Evolutionary conservation across 768 basidiomycete species (phyloP), one percentile per base, ranked within the genome.

Genomic region (Phaffia tasmanica): DNA sequence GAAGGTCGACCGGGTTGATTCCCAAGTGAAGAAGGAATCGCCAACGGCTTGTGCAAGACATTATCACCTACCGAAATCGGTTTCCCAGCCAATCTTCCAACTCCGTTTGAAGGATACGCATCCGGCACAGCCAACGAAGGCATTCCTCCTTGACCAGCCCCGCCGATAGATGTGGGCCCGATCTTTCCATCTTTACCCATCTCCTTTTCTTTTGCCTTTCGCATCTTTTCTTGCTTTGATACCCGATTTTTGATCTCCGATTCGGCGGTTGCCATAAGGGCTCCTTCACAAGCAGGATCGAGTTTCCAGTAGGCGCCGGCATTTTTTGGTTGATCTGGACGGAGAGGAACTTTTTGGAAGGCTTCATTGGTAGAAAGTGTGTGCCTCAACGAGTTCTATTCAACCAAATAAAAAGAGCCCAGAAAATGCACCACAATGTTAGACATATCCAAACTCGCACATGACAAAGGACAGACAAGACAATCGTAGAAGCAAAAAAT

Each of bases 291-390:
- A 18, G 30, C 51, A 32, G 61, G 46, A 30, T 62, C 60, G 53
- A 61, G 61, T 53, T 62, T 49, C 51, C 49, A 61, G 21, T 48
- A n/a, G 47, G 19, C 18, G 25, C 42, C 48, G 72, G 69, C 75
- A 86, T 82, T 79, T 89, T 67, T 89, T 87, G 7, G 85, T 83
- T 69, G 85, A 86, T 35, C 89, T 9, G 63, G 54, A 3, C 42
- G 53, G 42, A 64, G 81, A 67, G 92, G 88, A 75, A 89, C 81
- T 77, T 97, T 97, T 75, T 88, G 81, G 78, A 99, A 99, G 0
- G 89, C 90, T 57, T 86, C 84, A 74, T 87, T 86, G 15, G 90
- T 89, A 0, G 92, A 93, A n/a, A 99, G 78, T 74, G 92, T 93
- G 73, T 97, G 92, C 25, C 92, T 86, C 56, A 97, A 86, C 35